Evolutionary conservation across 2,329 filamentous ascomycete genomes (phyloP).

Genomic region (Fusarium fracticaudum): DNA sequence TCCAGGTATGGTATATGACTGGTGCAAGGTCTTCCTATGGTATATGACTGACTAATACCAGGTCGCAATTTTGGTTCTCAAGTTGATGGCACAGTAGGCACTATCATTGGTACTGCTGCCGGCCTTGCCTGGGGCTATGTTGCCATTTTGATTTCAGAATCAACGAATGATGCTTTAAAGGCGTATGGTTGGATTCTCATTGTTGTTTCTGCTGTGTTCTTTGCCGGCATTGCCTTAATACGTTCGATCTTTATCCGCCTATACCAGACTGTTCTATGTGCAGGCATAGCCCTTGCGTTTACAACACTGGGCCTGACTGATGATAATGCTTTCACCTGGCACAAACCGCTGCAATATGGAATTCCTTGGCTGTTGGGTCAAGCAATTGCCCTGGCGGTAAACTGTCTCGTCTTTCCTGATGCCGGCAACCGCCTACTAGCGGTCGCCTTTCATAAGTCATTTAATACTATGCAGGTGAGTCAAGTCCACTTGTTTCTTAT

Average conservation of each 20-base stretch:
- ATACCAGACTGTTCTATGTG: slow-evolving; percentile 64
- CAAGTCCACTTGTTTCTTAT: background rate
- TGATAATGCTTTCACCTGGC: slow-evolving; percentile 55
- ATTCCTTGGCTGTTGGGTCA: slow-evolving; percentile 67
- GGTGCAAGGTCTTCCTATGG: too few relatives aligned
- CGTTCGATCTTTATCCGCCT: slow-evolving; percentile 65
- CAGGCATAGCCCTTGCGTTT: slow-evolving; percentile 65
- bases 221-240: slow-evolving; percentile 60
- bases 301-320: slow-evolving; percentile 62
- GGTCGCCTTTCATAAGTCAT: slow-evolving; percentile 56
- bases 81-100: slow-evolving; percentile 63
- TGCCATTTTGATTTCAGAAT: slow-evolving; percentile 63
- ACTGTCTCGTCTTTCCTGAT: slow-evolving; percentile 61
- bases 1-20: slow-evolving; percentile 40
- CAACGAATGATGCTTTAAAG: slow-evolving; percentile 54
- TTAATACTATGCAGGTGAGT: slow-evolving; percentile 57
- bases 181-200: slow-evolving; percentile 66
- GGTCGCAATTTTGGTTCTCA: slow-evolving; percentile 66
- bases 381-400: slow-evolving; percentile 60
- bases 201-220: slow-evolving; percentile 63
- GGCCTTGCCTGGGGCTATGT: slow-evolving; percentile 66
- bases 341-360: slow-evolving; percentile 61
- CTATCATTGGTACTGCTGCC: slow-evolving; percentile 61
- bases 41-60: too few relatives aligned
- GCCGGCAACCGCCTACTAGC: slow-evolving; percentile 64